These are phyloP conservation scores for Suillus clintonianus DNA, from an alignment of 768 basidiomycete genomes.

Conservation along the genomic window DNA sequence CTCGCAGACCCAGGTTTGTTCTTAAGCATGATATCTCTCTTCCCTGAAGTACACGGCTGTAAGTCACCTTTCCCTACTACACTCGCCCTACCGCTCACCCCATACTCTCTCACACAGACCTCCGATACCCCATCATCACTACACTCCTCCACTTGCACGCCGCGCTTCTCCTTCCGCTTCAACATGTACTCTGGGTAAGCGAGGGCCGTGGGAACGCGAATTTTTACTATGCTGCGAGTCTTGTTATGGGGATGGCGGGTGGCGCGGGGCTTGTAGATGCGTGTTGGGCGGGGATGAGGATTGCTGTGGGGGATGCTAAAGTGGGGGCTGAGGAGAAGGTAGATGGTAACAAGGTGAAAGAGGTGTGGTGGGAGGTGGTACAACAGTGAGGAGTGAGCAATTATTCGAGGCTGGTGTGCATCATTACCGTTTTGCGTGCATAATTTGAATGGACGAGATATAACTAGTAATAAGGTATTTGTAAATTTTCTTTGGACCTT, in stretches of 20 bases:
- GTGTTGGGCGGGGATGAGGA: slow-evolving; percentile 79
- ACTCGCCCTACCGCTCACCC: not conserved
- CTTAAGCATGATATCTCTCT: slow-evolving; percentile 75
- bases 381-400: slow-evolving; percentile 20
- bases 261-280: slow-evolving; percentile 84
- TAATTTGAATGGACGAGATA: not conserved
- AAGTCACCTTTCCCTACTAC: slow-evolving; percentile 30
- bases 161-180: slow-evolving; percentile 84
- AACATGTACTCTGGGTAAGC: slow-evolving; percentile 88
- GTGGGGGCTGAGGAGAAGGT: slow-evolving; percentile 38
- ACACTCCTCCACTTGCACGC: slow-evolving; percentile 82
- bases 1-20: slow-evolving; percentile 89
- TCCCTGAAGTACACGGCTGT: slow-evolving; percentile 86
- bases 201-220: slow-evolving; percentile 97
- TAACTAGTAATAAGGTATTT: too few relatives aligned
- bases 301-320: slow-evolving; percentile 60
- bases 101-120: too few relatives aligned
- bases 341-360: slow-evolving; percentile 38
- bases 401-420: not conserved
- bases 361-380: slow-evolving; percentile 23
- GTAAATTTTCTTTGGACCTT: not conserved
- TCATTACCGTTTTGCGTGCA: not conserved
- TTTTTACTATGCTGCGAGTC: slow-evolving; percentile 95
- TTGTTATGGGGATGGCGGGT: slow-evolving; percentile 89
- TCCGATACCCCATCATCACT: slow-evolving; percentile 85